These are phyloP conservation scores for Thinopyrum elongatum DNA, from an alignment of 176 grass and related monocot species.

Conservation along the genomic window DNA sequence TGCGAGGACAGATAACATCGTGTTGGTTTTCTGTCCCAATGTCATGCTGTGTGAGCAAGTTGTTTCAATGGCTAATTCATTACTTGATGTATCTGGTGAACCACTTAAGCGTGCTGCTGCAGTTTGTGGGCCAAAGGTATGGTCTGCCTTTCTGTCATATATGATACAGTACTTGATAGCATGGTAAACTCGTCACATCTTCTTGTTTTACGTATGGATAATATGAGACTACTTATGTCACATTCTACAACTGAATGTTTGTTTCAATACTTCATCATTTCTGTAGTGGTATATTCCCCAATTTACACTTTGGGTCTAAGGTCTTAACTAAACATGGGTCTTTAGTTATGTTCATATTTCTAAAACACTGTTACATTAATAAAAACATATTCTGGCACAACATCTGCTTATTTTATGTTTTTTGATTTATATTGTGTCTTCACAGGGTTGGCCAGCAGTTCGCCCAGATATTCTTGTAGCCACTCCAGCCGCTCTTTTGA, in stretches of 20 bases:
- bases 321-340: not conserved
- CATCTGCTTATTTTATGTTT: not conserved
- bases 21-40: slow-evolving; percentile 89
- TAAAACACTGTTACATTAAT: slow-evolving; percentile 3
- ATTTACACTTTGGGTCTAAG: not conserved
- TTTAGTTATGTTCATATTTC: slow-evolving; percentile 19
- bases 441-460: slow-evolving; percentile 80
- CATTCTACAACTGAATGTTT: not conserved
- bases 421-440: slow-evolving; percentile 21
- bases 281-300: not conserved
- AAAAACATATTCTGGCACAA: slow-evolving; percentile 30
- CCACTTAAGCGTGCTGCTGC: slow-evolving; percentile 67
- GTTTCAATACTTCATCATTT: slow-evolving; percentile 17
- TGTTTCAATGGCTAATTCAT: slow-evolving; percentile 70
- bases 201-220: slow-evolving; percentile 5
- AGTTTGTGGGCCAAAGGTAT: slow-evolving; percentile 88
- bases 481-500: slow-evolving; percentile 92
- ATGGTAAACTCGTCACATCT: slow-evolving; percentile 2
- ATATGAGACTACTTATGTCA: not conserved
- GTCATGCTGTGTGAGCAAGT: slow-evolving; percentile 97
- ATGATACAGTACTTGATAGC: not conserved
- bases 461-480: slow-evolving; percentile 83
- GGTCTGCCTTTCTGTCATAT: not conserved
- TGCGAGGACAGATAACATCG: not conserved
- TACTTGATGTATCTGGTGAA: slow-evolving; percentile 68